Percentiles rank a stretch among this genome's conserved stretches.
Conservation (phyloP, 2,329 filamentous ascomycete genomes). For the Aspergillus sp. region DNA sequence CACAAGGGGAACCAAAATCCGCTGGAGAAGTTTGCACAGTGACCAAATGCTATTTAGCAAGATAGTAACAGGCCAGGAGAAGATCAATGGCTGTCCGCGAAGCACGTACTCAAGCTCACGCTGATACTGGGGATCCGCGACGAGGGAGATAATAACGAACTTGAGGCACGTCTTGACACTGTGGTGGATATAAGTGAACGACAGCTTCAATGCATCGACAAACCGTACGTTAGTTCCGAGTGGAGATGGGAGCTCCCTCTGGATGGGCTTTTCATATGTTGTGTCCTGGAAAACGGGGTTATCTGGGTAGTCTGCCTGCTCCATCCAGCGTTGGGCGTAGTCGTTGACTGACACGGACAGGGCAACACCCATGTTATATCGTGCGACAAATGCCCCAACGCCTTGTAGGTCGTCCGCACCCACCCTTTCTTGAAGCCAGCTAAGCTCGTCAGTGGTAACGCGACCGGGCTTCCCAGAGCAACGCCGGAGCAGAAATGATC, state of each 20-base stretch:
- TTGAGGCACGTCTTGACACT: constrained; percentile 34
- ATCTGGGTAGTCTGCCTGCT: constrained; percentile 12
- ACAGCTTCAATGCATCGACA: constrained; percentile 32
- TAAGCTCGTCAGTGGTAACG: constrained; percentile 40
- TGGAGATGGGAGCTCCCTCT: constrained; percentile 29
- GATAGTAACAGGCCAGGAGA: constrained; percentile 35
- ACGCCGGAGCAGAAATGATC: constrained; percentile 34
- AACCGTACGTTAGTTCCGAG: constrained; percentile 2
- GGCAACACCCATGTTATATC: constrained; percentile 49
- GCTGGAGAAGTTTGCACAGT: constrained; percentile 45
- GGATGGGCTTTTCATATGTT: constrained; percentile 27
- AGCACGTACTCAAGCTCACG: constrained; percentile 48
- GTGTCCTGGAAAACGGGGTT: constrained; percentile 18
- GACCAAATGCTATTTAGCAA: constrained; percentile 49
- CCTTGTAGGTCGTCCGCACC: constrained; percentile 32
- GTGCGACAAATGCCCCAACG: constrained; percentile 44
- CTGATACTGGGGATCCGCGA: constrained; percentile 54
- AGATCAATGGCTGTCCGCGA: constrained; percentile 35
- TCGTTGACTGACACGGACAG: constrained; percentile 25
- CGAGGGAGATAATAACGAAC: constrained; percentile 49
- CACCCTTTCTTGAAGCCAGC: constrained; percentile 41
- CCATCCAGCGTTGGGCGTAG: constrained; percentile 19
- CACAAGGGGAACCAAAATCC: constrained; percentile 45
- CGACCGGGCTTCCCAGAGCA: constrained; percentile 43
- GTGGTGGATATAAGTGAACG: constrained; percentile 39